phyloP scores from a whole-genome alignment of 306 rosid species.

The Vicia villosa region DNA sequence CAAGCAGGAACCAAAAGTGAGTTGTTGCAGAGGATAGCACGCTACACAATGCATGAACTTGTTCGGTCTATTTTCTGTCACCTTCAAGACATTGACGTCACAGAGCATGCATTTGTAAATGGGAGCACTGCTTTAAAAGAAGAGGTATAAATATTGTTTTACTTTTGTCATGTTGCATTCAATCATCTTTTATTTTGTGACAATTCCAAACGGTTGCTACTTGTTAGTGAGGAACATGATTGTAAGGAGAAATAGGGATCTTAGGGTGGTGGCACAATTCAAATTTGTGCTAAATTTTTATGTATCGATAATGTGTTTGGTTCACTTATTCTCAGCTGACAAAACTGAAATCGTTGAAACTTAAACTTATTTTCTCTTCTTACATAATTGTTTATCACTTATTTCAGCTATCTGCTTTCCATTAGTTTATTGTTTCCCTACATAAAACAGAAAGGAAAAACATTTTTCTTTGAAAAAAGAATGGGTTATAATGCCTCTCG shows the following conservation, averaged over 20 bases:
- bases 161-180: constrained; percentile 30
- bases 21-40: constrained; percentile 94
- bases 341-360: constrained; percentile 12
- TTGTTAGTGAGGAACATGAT: constrained; percentile 12
- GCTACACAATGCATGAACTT: constrained; percentile 94
- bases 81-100: constrained; percentile 73
- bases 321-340: constrained; percentile 13
- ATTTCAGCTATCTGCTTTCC: constrained; percentile 22
- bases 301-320: neutral
- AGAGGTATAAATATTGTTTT: constrained; percentile 52
- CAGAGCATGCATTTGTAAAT: constrained; percentile 52
- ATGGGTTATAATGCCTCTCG: neutral
- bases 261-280: constrained; percentile 13
- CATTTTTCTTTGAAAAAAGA: neutral
- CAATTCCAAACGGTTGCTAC: constrained; percentile 17
- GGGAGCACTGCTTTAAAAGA: constrained; percentile 47
- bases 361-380: constrained; percentile 15
- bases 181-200: constrained; percentile 11
- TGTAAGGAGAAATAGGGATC: constrained; percentile 9
- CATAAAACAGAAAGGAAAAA: neutral
- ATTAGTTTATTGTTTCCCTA: neutral
- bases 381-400: constrained; percentile 3
- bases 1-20: constrained; percentile 96
- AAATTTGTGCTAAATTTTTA: constrained; percentile 6
- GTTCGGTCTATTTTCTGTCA: constrained; percentile 87